A percentile compares a stretch with the other conserved stretches of the same genome.
Conservation (phyloP, 345 rosid genomes). For the Gossypium stocksii region DNA sequence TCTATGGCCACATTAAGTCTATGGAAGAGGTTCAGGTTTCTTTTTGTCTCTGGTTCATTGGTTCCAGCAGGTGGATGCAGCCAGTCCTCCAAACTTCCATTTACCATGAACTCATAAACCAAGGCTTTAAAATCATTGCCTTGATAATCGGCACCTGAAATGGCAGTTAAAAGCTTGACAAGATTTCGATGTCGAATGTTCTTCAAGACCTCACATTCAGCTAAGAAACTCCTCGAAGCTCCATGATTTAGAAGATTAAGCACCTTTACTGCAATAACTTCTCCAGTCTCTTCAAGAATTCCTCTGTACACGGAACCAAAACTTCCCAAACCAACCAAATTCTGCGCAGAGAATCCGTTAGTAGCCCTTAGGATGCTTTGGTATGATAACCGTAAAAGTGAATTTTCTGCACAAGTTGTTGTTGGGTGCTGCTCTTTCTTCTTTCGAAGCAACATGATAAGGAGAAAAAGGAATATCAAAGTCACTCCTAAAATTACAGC, state of each 20-base stretch:
- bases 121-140: constrained; percentile 15
- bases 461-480: neutral
- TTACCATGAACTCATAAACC: constrained; percentile 11
- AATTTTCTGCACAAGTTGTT: neutral
- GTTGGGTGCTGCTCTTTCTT: neutral
- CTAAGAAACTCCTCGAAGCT: neutral
- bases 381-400: constrained; percentile 5
- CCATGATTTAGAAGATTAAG: constrained; percentile 26
- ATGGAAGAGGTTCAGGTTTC: neutral
- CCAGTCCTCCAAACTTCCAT: constrained; percentile 20
- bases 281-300: constrained; percentile 11
- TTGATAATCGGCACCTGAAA: neutral
- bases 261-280: constrained; percentile 30
- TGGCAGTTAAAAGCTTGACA: constrained; percentile 26
- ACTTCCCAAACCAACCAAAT: constrained; percentile 27
- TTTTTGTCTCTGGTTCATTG: neutral
- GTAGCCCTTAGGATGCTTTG: constrained; percentile 15
- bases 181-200: constrained; percentile 43
- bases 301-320: constrained; percentile 17
- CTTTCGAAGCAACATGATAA: neutral
- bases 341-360: constrained; percentile 18
- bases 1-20: neutral
- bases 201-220: neutral
- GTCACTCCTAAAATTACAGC: neutral
- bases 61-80: neutral